These are phyloP conservation scores for Aspergillus mulundensis DNA, from an alignment of 495 filamentous ascomycete species.

Conservation along the genomic window DNA sequence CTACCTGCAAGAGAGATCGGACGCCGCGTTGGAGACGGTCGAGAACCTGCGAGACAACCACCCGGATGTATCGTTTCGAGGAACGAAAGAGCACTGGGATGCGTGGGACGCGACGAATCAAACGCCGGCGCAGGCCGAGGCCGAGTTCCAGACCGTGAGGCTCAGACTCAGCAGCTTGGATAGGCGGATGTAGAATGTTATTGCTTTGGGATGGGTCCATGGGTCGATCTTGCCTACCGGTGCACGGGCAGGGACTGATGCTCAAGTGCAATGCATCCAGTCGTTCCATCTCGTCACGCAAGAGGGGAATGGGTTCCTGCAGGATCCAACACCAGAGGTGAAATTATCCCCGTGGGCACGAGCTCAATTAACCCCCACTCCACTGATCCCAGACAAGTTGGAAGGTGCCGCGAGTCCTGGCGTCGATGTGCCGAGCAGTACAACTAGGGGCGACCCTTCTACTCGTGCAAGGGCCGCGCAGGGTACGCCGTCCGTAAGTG, in stretches of 20 bases:
- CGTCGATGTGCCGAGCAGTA: too few relatives aligned
- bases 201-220: not conserved
- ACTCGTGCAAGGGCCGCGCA: too few relatives aligned
- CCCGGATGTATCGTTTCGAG: not conserved
- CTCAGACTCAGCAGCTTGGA: not conserved
- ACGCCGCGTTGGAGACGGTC: not conserved
- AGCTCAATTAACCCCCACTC: too few relatives aligned
- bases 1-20: not conserved
- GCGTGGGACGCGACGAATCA: not conserved
- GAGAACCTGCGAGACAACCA: not conserved
- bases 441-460: too few relatives aligned
- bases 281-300: constrained; percentile 2
- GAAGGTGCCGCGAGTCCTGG: too few relatives aligned
- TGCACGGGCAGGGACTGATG: not conserved
- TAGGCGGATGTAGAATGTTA: constrained; percentile 2
- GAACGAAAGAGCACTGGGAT: not conserved
- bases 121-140: not conserved
- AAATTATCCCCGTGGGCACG: too few relatives aligned
- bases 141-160: not conserved
- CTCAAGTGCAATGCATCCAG: not conserved
- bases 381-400: too few relatives aligned
- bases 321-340: not conserved
- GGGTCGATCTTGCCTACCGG: not conserved
- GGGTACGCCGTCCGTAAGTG: too few relatives aligned
- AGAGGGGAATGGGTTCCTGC: not conserved